Evolutionary conservation across 805 yeast genomes (phyloP).

Genomic region (Candida boidinii): DNA sequence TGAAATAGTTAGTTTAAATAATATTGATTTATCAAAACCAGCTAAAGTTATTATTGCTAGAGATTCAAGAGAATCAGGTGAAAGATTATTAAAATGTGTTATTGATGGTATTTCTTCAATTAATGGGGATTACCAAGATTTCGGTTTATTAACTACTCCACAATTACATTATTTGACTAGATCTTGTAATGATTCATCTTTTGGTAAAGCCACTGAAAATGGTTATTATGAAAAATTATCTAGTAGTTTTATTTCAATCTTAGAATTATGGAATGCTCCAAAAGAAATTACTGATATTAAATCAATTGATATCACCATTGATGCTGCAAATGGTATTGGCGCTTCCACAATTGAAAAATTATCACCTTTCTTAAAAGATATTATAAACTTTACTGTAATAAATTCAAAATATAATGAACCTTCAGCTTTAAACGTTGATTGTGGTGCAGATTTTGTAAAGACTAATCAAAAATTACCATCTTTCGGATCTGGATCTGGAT

Average conservation of each 20-base stretch:
- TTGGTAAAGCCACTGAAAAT: slow-evolving; percentile 53
- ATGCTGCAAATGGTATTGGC: slow-evolving; percentile 97
- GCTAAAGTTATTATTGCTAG: slow-evolving; percentile 62
- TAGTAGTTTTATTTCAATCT: slow-evolving; percentile 39
- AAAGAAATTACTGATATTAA: slow-evolving; percentile 9
- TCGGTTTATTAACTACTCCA: slow-evolving; percentile 81
- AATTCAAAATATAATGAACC: slow-evolving; percentile 53
- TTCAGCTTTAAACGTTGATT: slow-evolving; percentile 54
- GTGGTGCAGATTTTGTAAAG: slow-evolving; percentile 96
- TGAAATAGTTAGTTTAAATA: slow-evolving; percentile 28
- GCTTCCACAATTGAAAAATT: slow-evolving; percentile 60
- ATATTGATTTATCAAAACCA: slow-evolving; percentile 34
- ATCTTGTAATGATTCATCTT: slow-evolving; percentile 52
- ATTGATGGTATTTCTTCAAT: slow-evolving; percentile 50
- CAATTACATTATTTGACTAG: slow-evolving; percentile 85
- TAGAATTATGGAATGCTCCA: slow-evolving; percentile 17
- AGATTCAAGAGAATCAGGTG: slow-evolving; percentile 86
- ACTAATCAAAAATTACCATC: slow-evolving; percentile 75
- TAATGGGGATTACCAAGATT: slow-evolving; percentile 42
- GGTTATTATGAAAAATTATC: slow-evolving; percentile 67
- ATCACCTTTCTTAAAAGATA: slow-evolving; percentile 26
- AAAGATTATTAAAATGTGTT: slow-evolving; percentile 47
- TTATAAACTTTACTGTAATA: slow-evolving; percentile 34
- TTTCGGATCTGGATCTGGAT: no score
- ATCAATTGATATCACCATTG: slow-evolving; percentile 51